A percentile compares a stretch with the other conserved stretches of the same genome.
These are phyloP conservation scores for Arachis stenosperma DNA, from an alignment of 306 rosid species.

Conservation along the genomic window DNA sequence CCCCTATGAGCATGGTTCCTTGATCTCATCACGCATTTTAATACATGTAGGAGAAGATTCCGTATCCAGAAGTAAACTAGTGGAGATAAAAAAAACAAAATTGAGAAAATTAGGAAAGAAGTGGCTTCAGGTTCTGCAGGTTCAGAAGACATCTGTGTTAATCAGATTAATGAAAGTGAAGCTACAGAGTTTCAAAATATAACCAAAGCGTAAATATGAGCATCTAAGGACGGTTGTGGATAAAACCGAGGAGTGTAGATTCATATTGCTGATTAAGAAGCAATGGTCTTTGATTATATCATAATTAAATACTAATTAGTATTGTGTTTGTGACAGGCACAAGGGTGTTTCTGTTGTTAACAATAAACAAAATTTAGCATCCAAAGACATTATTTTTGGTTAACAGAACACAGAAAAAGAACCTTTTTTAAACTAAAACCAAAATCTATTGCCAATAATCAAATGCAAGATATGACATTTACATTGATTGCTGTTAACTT, in stretches of 20 bases:
- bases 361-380: slow-evolving; percentile 1
- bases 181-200: slow-evolving; percentile 1
- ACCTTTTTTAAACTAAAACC: slow-evolving; percentile 27
- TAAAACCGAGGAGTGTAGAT: slow-evolving; percentile 17
- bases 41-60: not conserved
- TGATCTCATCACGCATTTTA: not conserved
- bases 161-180: not conserved
- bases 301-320: not conserved
- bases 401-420: not conserved
- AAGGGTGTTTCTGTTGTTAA: not conserved
- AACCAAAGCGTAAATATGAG: not conserved
- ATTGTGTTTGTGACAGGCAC: not conserved
- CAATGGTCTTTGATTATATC: not conserved
- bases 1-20: slow-evolving; percentile 38
- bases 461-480: slow-evolving; percentile 55
- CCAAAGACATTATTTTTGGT: not conserved
- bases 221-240: not conserved
- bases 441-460: slow-evolving; percentile 39
- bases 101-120: no score
- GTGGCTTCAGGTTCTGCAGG: no score
- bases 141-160: slow-evolving; percentile 38
- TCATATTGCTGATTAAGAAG: not conserved
- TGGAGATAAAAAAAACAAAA: slow-evolving; percentile 24
- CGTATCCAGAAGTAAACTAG: slow-evolving; percentile 24
- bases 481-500: slow-evolving; percentile 45